Evolutionary conservation across 2,329 filamentous ascomycete species (phyloP).

Genomic region (Monilinia aucupariae): DNA sequence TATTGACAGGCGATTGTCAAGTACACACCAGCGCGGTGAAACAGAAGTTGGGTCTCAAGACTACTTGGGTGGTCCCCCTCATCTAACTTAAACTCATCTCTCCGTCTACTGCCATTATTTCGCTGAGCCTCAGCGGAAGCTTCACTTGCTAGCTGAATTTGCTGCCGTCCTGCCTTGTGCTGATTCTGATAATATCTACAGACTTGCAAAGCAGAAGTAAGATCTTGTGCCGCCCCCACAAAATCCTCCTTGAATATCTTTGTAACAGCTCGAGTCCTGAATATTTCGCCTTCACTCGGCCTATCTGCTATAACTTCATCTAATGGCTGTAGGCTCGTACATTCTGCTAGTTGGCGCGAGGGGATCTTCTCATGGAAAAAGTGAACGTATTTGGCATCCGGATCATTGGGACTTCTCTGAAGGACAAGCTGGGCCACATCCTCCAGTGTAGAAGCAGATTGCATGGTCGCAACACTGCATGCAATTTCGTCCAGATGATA

Average conservation of each 20-base stretch:
- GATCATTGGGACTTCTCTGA: constrained; percentile 60
- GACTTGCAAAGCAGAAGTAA: constrained; percentile 60
- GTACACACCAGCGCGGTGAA: constrained; percentile 69
- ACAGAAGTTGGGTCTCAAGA: constrained; percentile 67
- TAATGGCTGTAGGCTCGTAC: constrained; percentile 61
- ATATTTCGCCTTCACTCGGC: constrained; percentile 58
- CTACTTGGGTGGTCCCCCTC: constrained; percentile 68
- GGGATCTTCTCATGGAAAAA: constrained; percentile 91
- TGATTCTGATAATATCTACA: constrained; percentile 34
- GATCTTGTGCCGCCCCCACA: constrained; percentile 62
- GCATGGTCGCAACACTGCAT: constrained; percentile 78
- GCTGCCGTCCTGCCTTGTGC: constrained; percentile 37
- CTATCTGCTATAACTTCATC: constrained; percentile 61
- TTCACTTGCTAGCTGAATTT: constrained; percentile 46
- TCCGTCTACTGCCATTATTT: constrained; percentile 36
- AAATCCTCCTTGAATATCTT: constrained; percentile 71
- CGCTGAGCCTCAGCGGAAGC: constrained; percentile 33
- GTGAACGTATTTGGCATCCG: constrained; percentile 80
- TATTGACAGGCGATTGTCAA: constrained; percentile 64
- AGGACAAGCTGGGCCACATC: constrained; percentile 70
- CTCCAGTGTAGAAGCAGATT: constrained; percentile 70
- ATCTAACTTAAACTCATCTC: constrained; percentile 46
- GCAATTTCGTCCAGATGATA: constrained; percentile 80
- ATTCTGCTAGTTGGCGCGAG: constrained; percentile 64
- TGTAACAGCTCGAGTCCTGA: constrained; percentile 69